Evolutionary conservation across 2,329 filamentous ascomycete genomes (phyloP).

Genomic region (Clonostachys solani): DNA sequence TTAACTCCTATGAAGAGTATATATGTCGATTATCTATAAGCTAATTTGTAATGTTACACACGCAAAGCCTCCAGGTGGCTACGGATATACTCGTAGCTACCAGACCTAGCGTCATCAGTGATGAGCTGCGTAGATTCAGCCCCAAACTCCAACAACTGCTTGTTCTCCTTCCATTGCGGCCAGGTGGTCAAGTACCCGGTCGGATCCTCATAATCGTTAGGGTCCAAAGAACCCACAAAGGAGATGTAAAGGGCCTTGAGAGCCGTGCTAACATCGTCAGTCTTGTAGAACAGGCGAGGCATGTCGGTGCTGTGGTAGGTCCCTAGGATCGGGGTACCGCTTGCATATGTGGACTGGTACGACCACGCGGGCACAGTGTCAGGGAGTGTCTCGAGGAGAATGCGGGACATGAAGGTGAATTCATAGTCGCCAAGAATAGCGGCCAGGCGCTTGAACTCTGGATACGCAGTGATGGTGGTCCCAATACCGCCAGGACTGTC

Average conservation of each 20-base stretch:
- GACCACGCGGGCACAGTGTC: slow-evolving; percentile 49
- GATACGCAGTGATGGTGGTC: slow-evolving; percentile 54
- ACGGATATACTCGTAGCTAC: too few species aligned
- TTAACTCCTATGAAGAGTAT: too few species aligned
- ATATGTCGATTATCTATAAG: too few species aligned
- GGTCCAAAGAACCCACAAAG: slow-evolving; percentile 54
- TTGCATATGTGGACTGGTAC: slow-evolving; percentile 55
- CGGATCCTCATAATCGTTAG: slow-evolving; percentile 35
- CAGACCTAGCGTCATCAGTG: too few species aligned
- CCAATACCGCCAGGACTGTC: slow-evolving; percentile 59
- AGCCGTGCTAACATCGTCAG: slow-evolving; percentile 38
- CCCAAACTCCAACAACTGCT: slow-evolving; percentile 19
- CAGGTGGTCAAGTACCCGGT: slow-evolving; percentile 6
- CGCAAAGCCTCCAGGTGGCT: too few species aligned
- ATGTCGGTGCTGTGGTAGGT: slow-evolving; percentile 60
- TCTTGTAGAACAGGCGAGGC: slow-evolving; percentile 46
- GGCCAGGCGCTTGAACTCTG: slow-evolving; percentile 60
- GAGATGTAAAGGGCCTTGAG: slow-evolving; percentile 53
- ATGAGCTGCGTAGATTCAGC: too few species aligned
- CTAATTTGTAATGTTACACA: too few species aligned
- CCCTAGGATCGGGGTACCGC: slow-evolving; percentile 56
- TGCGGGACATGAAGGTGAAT: slow-evolving; percentile 34
- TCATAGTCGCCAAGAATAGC: slow-evolving; percentile 59
- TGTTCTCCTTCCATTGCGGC: slow-evolving; percentile 32
- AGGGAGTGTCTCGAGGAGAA: slow-evolving; percentile 39